Evolutionary conservation across 2,329 filamentous ascomycete genomes (phyloP).

Genomic region (Massarina eburnea): DNA sequence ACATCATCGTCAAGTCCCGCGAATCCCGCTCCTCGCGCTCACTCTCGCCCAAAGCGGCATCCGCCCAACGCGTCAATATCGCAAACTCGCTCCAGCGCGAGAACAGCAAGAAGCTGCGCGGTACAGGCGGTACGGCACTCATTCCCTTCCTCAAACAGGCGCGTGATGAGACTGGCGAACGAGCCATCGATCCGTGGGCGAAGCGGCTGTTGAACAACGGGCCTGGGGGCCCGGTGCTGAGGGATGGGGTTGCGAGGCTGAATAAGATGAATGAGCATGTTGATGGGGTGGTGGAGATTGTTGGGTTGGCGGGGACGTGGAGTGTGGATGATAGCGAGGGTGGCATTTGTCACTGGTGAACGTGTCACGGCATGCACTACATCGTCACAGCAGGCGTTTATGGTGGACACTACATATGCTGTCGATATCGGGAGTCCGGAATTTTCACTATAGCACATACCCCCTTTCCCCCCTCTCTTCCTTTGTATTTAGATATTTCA

Average conservation of each 20-base stretch:
- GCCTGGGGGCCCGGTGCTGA: constrained; percentile 29
- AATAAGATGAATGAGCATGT: constrained; percentile 57
- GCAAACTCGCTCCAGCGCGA: constrained; percentile 48
- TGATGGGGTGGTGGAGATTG: constrained; percentile 58
- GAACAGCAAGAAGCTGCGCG: constrained; percentile 65
- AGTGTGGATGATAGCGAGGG: constrained; percentile 80
- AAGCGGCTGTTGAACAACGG: constrained; percentile 59
- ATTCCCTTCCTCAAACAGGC: constrained; percentile 98
- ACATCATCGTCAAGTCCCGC: constrained; percentile 87
- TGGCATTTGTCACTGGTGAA: constrained; percentile 38
- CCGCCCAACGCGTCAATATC: constrained; percentile 58
- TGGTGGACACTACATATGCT: too few relatives aligned
- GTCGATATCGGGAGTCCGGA: too few relatives aligned
- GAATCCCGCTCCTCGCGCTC: constrained; percentile 69
- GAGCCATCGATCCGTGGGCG: constrained; percentile 73
- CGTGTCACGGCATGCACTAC: constrained; percentile 24
- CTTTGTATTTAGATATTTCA: too few relatives aligned
- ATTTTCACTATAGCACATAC: too few relatives aligned
- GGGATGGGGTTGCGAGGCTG: constrained; percentile 45
- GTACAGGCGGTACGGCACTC: constrained; percentile 89
- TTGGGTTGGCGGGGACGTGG: constrained; percentile 83
- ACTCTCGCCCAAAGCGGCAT: constrained; percentile 55
- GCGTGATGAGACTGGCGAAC: constrained; percentile 91
- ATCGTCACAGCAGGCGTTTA: background rate
- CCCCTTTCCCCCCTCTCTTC: too few relatives aligned